A percentile compares a stretch with the other conserved stretches of the same genome.
phyloP scores from a whole-genome alignment of 257 asterid species.

The Ligustrum vulgare region DNA sequence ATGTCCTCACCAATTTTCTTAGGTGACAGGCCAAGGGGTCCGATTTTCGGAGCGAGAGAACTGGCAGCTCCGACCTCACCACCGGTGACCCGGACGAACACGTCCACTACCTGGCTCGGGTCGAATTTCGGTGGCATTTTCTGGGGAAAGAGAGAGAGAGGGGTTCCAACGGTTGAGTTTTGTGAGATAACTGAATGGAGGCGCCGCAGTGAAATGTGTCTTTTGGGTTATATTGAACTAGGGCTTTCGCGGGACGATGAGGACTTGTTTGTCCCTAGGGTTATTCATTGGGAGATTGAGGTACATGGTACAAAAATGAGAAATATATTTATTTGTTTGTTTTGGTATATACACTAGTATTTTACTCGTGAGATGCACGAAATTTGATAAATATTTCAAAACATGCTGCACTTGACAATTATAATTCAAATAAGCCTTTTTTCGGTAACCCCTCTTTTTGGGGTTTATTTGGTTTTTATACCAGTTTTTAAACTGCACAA shows the following conservation, averaged over 20 bases:
- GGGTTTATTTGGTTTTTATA: no score
- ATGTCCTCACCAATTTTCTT: not conserved
- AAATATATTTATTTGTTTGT: no score
- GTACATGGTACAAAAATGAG: no score
- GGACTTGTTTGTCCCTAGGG: not conserved
- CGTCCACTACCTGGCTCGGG: not conserved
- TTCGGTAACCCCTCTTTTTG: no score
- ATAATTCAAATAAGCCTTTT: no score
- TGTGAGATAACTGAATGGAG: not conserved
- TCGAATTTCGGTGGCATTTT: not conserved
- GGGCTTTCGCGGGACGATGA: constrained; percentile 24
- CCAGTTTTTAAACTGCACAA: no score
- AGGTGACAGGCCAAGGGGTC: constrained; percentile 1
- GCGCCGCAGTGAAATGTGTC: not conserved
- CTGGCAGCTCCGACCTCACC: constrained; percentile 41
- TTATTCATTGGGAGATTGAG: no score
- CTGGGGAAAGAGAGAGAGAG: not conserved
- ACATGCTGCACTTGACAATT: no score
- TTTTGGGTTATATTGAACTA: constrained; percentile 3
- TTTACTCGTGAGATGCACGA: no score
- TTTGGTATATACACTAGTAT: no score
- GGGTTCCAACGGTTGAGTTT: constrained; percentile 36
- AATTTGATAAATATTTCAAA: no score
- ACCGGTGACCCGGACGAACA: not conserved
- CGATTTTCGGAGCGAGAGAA: not conserved